Base-by-base conservation (phyloP, 352 stramenopile species). In the Elongisporangium anandrum region DNA sequence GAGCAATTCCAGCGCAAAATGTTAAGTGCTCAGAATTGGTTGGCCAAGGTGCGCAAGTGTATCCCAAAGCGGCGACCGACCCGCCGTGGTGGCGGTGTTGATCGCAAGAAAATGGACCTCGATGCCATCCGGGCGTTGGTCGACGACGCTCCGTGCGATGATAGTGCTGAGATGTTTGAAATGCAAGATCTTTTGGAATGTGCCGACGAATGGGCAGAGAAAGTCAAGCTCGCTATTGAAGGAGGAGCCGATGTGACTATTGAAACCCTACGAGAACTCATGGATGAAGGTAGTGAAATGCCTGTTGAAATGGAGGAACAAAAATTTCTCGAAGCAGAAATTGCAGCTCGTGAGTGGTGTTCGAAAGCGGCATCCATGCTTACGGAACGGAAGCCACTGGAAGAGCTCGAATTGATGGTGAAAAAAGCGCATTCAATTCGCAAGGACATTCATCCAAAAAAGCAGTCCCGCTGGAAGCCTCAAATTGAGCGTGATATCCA, bases 261-360 rank as follows among this genome's bases (percentile, higher is more conserved):
- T n/a, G 62, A 76, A 12, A 73, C 78, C n/a, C 50, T 96, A 21
- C 89, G 90, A 39, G 84, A 92, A 9, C 73, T 94, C 1, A 61
- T 88, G 56, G 80, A 92, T 34, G 87, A 94, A 64, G 85, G 81
- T 0, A 81, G 79, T 48, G 83, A 92, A 9, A 94, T 96, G 68
- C 87, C 87, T n/a, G 82, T 96, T 22, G 66, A 94, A 6, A 94
- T 96, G 87, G 87, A 94, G n/a, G 85, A 94, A 47, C 81, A 89
- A 26, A 85, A 84, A 50, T 90, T 70, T 55, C 61, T 96, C 4
- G 78, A 85, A 39, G 87, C 87, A 19, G 80, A 92, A 60, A 91
- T 96, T 50, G 71, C 66, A 29, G 87, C 84, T 16, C 81, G 85
- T 15, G 80, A 94, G 59, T 96, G 87, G 87, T 91, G 73, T 45